Base-by-base conservation (phyloP, 805 yeast genomes). In the Lipomyces orientalis region DNA sequence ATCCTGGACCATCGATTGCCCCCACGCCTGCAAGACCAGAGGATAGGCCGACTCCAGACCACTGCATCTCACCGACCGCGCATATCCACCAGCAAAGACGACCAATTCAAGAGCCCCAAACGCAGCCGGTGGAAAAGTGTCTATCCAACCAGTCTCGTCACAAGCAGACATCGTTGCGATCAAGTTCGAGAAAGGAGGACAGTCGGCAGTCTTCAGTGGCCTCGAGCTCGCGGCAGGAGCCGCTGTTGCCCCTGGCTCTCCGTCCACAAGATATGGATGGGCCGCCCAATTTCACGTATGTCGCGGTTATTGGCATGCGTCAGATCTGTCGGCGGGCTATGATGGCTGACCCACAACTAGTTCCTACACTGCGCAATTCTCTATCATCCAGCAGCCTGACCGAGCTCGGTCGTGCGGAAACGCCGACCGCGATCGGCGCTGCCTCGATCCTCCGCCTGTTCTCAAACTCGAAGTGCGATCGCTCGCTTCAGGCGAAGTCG, bases 331-430 rank as follows among this genome's bases (percentile, higher is more conserved):
- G 56, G 54, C 19, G 37, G 6, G 8, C 16, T 9, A 52, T 12
- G 22, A 12, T 60, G 14, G 10, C 51, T 60, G 29, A 31, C 33
- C 33, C 39, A 8, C 16, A 34, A 59, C 33, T 4, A 61, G 65
- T n/a, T 14, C 29, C 33, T 68, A 61, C 56, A 55, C 62, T 4
- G 71, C 71, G 16, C 37, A 35, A 33, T 64, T 68, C 46, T 55
- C 58, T 8, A 65, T 68, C 49, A 52, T 68, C 34, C 73, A 69
- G 60, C 73, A 69, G 59, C 73, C 73, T n/a, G 61, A 22, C 49
- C 69, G 69, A n/a, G 72, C 73, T 25, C 72, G 72, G 34, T 57
- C 66, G 29, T 68, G 73, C 61, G 73, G 73, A n/a, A 68, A 68
- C 58, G 65, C 69, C 3, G 73, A 68, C 61, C 64, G 71, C 43